A percentile compares a stretch with the other conserved stretches of the same genome.
Conservation (phyloP, 2,329 filamentous ascomycete genomes). For the Purpureocillium takamizusanense region DNA sequence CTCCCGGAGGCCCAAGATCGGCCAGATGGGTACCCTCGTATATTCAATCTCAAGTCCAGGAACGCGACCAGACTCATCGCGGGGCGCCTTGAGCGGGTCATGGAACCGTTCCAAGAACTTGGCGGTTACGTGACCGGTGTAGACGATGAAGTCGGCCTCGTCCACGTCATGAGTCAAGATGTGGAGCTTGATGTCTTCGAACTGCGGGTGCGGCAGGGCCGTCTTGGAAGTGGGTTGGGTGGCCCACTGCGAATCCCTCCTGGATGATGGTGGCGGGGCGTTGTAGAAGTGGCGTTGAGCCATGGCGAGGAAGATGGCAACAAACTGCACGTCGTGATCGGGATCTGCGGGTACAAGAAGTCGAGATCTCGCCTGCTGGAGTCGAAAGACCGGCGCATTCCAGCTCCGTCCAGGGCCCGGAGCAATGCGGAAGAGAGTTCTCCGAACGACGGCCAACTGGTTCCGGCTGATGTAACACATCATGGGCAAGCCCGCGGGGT, state of each 20-base stretch:
- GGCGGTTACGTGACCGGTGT: constrained; percentile 38
- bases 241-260: constrained; percentile 18
- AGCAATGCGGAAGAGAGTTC: constrained; percentile 36
- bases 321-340: constrained; percentile 43
- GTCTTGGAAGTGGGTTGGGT: constrained; percentile 3
- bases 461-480: constrained; percentile 38
- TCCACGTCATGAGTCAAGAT: constrained; percentile 42
- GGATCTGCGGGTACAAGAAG: constrained; percentile 35
- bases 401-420: constrained; percentile 26
- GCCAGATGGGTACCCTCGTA: constrained; percentile 42
- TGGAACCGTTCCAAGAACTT: constrained; percentile 42
- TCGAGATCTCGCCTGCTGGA: constrained; percentile 39
- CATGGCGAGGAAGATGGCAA: constrained; percentile 45
- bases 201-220: constrained; percentile 20
- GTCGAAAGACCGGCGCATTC: constrained; percentile 38
- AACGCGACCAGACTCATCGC: constrained; percentile 12
- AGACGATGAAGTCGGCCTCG: constrained; percentile 42
- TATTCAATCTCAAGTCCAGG: constrained; percentile 36
- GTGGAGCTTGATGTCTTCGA: constrained; percentile 39
- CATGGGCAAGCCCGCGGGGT: constrained; percentile 21
- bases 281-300: constrained; percentile 46
- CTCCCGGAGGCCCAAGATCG: constrained; percentile 44
- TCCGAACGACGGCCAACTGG: constrained; percentile 35
- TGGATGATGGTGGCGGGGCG: constrained; percentile 9
- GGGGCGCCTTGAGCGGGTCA: constrained; percentile 31